phyloP scores from a whole-genome alignment of 495 filamentous ascomycete genomes.

The Xeromyces bisporus region DNA sequence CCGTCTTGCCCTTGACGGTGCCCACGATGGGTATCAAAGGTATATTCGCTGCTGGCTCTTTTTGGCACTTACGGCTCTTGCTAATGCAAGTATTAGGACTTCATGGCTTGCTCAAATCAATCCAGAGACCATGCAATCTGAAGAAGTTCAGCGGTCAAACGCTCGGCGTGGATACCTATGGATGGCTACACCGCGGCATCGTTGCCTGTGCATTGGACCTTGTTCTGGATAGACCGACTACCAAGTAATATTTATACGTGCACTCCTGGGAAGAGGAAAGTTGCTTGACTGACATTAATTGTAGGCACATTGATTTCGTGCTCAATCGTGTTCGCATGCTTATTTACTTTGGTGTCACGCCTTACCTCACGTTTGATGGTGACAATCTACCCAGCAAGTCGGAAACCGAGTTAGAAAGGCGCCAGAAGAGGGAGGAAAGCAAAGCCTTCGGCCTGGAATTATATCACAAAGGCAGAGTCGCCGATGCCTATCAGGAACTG shows the following conservation, averaged over 20 bases:
- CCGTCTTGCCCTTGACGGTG: slow-evolving; percentile 17
- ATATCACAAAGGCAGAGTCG: slow-evolving; percentile 56
- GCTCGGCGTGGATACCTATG: slow-evolving; percentile 88
- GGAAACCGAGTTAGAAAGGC: slow-evolving; percentile 64
- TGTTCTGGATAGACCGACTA: slow-evolving; percentile 71
- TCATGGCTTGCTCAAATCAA: slow-evolving; percentile 83
- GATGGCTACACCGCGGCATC: slow-evolving; percentile 92
- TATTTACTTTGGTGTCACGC: slow-evolving; percentile 75
- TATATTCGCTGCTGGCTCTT: slow-evolving; percentile 12
- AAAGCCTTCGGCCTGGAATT: slow-evolving; percentile 60
- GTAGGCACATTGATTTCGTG: slow-evolving; percentile 78
- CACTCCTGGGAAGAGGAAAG: background rate
- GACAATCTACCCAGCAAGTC: slow-evolving; percentile 90
- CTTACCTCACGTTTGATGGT: slow-evolving; percentile 91
- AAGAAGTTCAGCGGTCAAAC: slow-evolving; percentile 80
- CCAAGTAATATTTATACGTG: slow-evolving; percentile 40
- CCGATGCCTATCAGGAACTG: slow-evolving; percentile 70
- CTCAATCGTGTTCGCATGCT: slow-evolving; percentile 88
- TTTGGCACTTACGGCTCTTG: background rate
- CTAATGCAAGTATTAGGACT: slow-evolving; percentile 40
- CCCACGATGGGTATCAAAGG: slow-evolving; percentile 56
- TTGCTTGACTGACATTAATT: background rate
- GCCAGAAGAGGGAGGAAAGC: slow-evolving; percentile 53
- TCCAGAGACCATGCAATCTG: slow-evolving; percentile 73
- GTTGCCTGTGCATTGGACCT: slow-evolving; percentile 84